Evolutionary conservation across 2,329 filamentous ascomycete species (phyloP), one percentile per base, ranked within the genome.

Genomic region (Neofusicoccum kwambonambiense): DNA sequence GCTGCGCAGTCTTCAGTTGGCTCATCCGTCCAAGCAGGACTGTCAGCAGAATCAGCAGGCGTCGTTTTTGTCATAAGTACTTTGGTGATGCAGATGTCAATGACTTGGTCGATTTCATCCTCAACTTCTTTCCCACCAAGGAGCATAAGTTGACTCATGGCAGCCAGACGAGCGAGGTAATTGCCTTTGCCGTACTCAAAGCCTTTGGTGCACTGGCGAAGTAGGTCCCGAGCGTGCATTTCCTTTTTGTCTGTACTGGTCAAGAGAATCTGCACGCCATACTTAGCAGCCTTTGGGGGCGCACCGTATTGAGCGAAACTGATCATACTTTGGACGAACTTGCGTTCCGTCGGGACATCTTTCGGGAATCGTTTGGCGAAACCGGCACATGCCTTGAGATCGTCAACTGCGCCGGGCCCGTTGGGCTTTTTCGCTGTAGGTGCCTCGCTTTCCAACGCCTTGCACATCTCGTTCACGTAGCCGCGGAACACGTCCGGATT

Each of bases 401-500:
- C 94, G 72, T 97, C 92, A 12, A 95, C 91, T n/a, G 91, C 89
- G 3, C 86, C 84, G 1, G 87, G 77, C 62, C 94, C 90, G 67
- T 93, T 93, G 1, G 84, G 74, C 61, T 86, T 86, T 17, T 82
- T 87, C 19, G 86, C 83, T 3, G 87, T 88, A 0, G 95, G 95
- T 1, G 91, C 90, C 71, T 93, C 89, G 31, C 91, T 87, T 68
- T 93, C 87, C 17, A 99, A 85, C 65, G 93, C 89, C 73, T 91
- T 92, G 79, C 93, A 97, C 52, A 99, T 86, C 67, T 96, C 93
- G 67, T 92, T 91, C 5, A 97, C 90, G 69, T 98, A 94, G 1
- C 92, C 91, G 73, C 95, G 94, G 80, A 99, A 93, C 8, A 98
- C 87, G 65, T 94, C 90, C 0, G 95, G 93, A 68, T 95, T 95